phyloP scores from a whole-genome alignment of 108 stramenopile genomes.

The Halocafeteria seosinensis region DNA sequence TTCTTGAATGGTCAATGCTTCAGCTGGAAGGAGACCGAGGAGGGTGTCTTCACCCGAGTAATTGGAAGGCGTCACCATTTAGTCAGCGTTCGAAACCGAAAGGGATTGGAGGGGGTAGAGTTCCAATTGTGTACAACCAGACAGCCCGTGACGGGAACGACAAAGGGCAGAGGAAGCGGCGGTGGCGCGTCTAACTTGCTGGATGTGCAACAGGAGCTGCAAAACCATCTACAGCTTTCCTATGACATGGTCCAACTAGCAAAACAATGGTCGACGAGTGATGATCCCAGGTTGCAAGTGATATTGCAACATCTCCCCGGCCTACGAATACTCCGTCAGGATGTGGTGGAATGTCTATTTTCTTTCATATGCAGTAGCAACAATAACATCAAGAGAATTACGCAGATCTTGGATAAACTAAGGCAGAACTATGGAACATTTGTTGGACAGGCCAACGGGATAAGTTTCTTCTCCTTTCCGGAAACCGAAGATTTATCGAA shows the following conservation, averaged over 20 bases:
- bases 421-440: conserved; percentile 9
- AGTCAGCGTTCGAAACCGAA: not conserved
- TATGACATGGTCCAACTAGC: not conserved
- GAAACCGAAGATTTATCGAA: conserved; percentile 31
- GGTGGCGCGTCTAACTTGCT: not conserved
- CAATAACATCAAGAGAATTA: conserved; percentile 94
- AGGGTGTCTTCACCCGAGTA: not conserved
- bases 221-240: not conserved
- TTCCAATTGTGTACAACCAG: too few species aligned
- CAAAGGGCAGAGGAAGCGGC: too few species aligned
- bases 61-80: not conserved
- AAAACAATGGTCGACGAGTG: not conserved
- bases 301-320: conserved; percentile 53
- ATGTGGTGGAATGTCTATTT: conserved; percentile 81
- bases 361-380: conserved; percentile 92
- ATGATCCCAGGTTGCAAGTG: not conserved
- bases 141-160: too few species aligned
- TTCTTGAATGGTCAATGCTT: not conserved
- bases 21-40: not conserved
- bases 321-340: conserved; percentile 66
- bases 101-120: not conserved
- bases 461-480: conserved; percentile 57
- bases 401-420: conserved; percentile 59
- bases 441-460: not conserved
- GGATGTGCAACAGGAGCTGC: not conserved